Percentiles rank a stretch among this genome's conserved stretches.
Evolutionary conservation across 1,139 yeast species (phyloP).

Genomic region (Magnusiomyces magnusii): DNA sequence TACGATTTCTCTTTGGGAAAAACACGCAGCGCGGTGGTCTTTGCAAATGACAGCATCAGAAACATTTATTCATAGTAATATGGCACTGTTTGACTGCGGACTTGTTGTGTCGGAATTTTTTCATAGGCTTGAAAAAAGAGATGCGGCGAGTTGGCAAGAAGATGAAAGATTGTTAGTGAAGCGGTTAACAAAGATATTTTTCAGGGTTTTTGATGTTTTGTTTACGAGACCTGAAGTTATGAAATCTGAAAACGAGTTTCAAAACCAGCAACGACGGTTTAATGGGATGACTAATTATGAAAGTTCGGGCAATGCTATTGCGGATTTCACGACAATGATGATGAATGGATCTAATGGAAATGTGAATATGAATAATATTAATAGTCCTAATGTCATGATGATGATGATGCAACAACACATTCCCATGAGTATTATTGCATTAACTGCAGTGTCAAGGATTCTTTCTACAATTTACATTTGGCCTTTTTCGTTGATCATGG

Average conservation of each 20-base stretch:
- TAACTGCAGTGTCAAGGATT: conserved; percentile 13
- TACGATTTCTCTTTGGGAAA: conserved; percentile 36
- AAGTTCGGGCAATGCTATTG: background rate
- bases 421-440: conserved; percentile 13
- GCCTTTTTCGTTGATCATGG: conserved; percentile 15
- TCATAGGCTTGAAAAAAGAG: conserved; percentile 26
- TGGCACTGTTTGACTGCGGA: conserved; percentile 35
- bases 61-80: conserved; percentile 34
- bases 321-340: background rate
- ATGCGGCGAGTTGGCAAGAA: conserved; percentile 22
- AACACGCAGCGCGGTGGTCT: conserved; percentile 32
- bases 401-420: conserved; percentile 6
- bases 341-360: background rate
- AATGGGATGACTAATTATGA: background rate
- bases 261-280: conserved; percentile 12
- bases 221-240: conserved; percentile 8
- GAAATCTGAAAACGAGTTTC: conserved; percentile 15
- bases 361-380: background rate
- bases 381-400: conserved; percentile 2
- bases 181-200: conserved; percentile 28
- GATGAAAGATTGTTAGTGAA: conserved; percentile 27
- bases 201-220: conserved; percentile 26
- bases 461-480: conserved; percentile 14
- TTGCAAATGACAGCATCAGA: conserved; percentile 31
- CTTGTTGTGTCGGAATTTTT: conserved; percentile 33